Percentiles rank a stretch among this genome's conserved stretches.
Evolutionary conservation across 441 rosid species (phyloP).

Genomic region (Euphorbia schlechtendalii): DNA sequence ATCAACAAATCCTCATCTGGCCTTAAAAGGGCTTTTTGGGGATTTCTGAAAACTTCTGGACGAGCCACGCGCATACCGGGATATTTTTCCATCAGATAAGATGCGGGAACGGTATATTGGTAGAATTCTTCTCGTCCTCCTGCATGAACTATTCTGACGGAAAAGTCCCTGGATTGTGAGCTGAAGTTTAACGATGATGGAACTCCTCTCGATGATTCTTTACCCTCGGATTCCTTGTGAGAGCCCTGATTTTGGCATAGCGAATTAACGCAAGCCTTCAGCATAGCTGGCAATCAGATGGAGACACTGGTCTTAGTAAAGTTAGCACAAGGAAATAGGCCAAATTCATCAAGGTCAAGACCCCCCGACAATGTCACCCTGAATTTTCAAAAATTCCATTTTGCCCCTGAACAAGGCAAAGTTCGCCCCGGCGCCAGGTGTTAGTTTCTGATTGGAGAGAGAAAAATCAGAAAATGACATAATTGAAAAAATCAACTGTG

Average conservation of each 20-base stretch:
- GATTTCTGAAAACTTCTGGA: conserved; percentile 50
- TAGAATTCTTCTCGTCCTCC: conserved; percentile 49
- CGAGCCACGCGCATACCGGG: conserved; percentile 50
- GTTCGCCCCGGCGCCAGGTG: too few species aligned
- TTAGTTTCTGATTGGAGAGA: too few species aligned
- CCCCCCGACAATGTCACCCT: too few species aligned
- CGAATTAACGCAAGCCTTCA: conserved; percentile 25
- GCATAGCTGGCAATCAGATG: conserved; percentile 25
- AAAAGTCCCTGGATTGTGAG: conserved; percentile 28
- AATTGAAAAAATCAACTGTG: too few species aligned
- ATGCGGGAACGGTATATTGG: conserved; percentile 35
- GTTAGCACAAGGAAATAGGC: conserved; percentile 5
- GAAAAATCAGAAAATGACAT: too few species aligned
- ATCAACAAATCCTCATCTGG: conserved; percentile 43
- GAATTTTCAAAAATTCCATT: too few species aligned
- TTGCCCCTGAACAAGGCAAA: too few species aligned
- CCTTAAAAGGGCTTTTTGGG: conserved; percentile 34
- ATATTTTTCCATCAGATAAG: conserved; percentile 46
- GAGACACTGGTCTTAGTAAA: conserved; percentile 16
- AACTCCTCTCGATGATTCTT: conserved; percentile 19
- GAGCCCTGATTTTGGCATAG: conserved; percentile 23
- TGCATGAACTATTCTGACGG: conserved; percentile 52
- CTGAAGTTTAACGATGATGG: too few species aligned
- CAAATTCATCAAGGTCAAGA: too few species aligned
- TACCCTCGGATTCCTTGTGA: conserved; percentile 16